phyloP scores from a whole-genome alignment of 2,329 filamentous ascomycete species.

The Colletotrichum incanum region DNA sequence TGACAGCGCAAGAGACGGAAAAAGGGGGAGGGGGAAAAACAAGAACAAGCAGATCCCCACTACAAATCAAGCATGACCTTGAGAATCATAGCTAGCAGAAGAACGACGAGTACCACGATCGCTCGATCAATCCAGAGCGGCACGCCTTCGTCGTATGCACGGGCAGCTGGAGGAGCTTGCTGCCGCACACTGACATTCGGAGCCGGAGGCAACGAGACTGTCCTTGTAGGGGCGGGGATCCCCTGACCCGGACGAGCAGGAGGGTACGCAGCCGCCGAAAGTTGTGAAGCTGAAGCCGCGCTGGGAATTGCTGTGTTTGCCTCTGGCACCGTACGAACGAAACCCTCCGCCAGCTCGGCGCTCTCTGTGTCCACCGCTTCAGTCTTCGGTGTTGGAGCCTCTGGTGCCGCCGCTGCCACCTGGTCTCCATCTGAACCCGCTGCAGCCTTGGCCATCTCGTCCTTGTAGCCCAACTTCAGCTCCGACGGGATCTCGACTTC shows the following conservation, averaged over 20 bases:
- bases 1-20: conserved; percentile 3
- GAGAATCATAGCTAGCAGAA: conserved; percentile 79
- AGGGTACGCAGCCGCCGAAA: neutral
- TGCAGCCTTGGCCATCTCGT: conserved; percentile 72
- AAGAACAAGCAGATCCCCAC: neutral
- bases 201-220: conserved; percentile 47
- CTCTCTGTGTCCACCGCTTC: conserved; percentile 57
- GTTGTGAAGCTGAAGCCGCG: neutral
- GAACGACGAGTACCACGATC: conserved; percentile 80
- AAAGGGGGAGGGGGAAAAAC: neutral
- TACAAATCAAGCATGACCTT: conserved; percentile 63
- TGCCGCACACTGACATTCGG: conserved; percentile 29
- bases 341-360: conserved; percentile 71
- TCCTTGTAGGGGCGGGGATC: conserved; percentile 49
- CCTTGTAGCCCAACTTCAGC: conserved; percentile 79
- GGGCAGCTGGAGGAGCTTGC: conserved; percentile 27
- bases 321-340: conserved; percentile 65
- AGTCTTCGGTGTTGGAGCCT: conserved; percentile 1
- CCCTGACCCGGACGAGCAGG: conserved; percentile 47
- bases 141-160: conserved; percentile 63
- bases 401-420: neutral
- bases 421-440: conserved; percentile 16
- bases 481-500: conserved; percentile 69
- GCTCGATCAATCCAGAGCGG: conserved; percentile 85
- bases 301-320: conserved; percentile 3